Evolutionary conservation across 2,329 filamentous ascomycete genomes (phyloP).

Genomic region (Stachybotrys chlorohalonatus): DNA sequence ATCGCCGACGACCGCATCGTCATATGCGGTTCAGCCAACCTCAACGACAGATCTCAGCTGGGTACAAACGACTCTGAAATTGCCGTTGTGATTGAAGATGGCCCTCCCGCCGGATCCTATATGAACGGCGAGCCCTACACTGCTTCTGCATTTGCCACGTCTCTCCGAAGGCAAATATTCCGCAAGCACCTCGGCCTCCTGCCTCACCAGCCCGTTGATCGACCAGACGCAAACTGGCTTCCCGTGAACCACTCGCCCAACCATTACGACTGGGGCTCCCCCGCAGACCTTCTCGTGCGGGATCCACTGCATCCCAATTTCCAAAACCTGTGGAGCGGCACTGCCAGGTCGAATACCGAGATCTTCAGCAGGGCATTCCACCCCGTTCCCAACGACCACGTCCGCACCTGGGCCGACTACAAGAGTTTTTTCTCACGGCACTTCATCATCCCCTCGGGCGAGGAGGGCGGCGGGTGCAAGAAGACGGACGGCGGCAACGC

Average conservation of each 20-base stretch:
- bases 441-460: constrained; percentile 68
- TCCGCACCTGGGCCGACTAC: constrained; percentile 23
- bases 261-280: constrained; percentile 52
- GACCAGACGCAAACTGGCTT: constrained; percentile 61
- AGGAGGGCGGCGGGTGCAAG: constrained; percentile 69
- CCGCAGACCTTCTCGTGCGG: constrained; percentile 56
- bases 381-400: constrained; percentile 78
- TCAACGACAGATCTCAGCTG: constrained; percentile 84
- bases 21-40: constrained; percentile 79
- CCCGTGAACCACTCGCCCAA: constrained; percentile 58
- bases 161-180: constrained; percentile 75
- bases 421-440: neutral
- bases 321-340: constrained; percentile 58
- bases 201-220: constrained; percentile 62
- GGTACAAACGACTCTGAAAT: constrained; percentile 89
- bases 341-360: constrained; percentile 62
- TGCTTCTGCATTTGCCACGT: constrained; percentile 71
- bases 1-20: constrained; percentile 82
- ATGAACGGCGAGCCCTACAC: constrained; percentile 75
- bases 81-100: constrained; percentile 82
- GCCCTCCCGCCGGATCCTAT: constrained; percentile 54
- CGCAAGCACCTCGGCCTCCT: constrained; percentile 83
- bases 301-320: constrained; percentile 62
- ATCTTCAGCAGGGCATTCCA: constrained; percentile 74
- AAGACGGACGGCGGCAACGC: constrained; percentile 62